Conservation (phyloP, 805 yeast species). For the Zygosaccharomyces rouxii region DNA sequence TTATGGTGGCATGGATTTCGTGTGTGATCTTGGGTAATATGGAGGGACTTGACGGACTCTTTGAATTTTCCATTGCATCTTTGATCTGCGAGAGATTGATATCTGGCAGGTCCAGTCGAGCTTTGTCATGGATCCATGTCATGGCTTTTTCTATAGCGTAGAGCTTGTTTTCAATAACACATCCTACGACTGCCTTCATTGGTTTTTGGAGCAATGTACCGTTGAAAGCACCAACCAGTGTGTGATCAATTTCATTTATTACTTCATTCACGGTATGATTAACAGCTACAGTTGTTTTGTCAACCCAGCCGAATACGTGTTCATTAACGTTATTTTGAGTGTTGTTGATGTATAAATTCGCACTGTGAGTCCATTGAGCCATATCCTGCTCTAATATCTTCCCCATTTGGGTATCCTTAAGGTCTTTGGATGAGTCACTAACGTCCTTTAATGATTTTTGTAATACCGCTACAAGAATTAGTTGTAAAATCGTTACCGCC, state of each 20-base stretch:
- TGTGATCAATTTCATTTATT: constrained; percentile 52
- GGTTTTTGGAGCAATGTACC: constrained; percentile 64
- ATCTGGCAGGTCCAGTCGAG: constrained; percentile 17
- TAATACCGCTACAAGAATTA: constrained; percentile 38
- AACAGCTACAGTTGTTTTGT: constrained; percentile 50
- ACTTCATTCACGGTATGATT: constrained; percentile 59
- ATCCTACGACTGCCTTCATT: constrained; percentile 63
- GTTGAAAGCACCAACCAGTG: constrained; percentile 57
- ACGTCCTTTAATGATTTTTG: constrained; percentile 6
- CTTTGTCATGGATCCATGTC: constrained; percentile 51
- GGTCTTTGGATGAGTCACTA: neutral
- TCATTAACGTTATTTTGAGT: constrained; percentile 55
- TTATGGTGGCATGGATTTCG: constrained; percentile 13
- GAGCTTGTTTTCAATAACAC: constrained; percentile 74
- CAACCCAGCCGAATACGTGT: constrained; percentile 63
- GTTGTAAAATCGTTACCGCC: constrained; percentile 51
- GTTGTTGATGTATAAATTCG: constrained; percentile 49
- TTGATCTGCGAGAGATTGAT: constrained; percentile 37
- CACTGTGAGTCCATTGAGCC: constrained; percentile 47
- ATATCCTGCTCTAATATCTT: constrained; percentile 34
- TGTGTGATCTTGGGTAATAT: constrained; percentile 4
- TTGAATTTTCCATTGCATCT: constrained; percentile 9
- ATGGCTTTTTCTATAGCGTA: constrained; percentile 63
- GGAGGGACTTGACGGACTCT: constrained; percentile 6
- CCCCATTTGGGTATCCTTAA: constrained; percentile 9